These are phyloP conservation scores for Penicillium italicum DNA, from an alignment of 2,329 filamentous ascomycete species.

Conservation along the genomic window DNA sequence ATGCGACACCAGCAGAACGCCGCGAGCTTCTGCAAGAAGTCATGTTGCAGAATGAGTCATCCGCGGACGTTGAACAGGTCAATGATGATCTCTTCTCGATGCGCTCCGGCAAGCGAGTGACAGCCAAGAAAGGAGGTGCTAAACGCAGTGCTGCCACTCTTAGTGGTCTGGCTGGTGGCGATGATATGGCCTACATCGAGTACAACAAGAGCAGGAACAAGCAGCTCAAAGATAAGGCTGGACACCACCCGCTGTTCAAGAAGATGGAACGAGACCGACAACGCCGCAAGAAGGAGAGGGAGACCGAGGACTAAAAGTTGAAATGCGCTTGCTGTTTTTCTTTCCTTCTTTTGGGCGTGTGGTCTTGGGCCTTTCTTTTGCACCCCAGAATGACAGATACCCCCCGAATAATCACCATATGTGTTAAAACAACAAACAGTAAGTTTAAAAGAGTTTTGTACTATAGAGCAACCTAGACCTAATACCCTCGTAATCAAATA, in stretches of 20 bases:
- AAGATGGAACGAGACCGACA: conserved; percentile 62
- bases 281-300: conserved; percentile 51
- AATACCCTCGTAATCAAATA: too few relatives aligned
- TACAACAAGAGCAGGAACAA: conserved; percentile 72
- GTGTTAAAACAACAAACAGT: neutral
- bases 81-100: conserved; percentile 64
- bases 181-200: conserved; percentile 95
- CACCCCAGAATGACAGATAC: conserved; percentile 11
- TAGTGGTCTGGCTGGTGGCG: conserved; percentile 80
- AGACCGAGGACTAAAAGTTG: conserved; percentile 16
- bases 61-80: conserved; percentile 66
- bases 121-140: conserved; percentile 55
- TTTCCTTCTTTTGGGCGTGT: neutral
- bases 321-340: neutral
- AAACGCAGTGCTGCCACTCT: conserved; percentile 80
- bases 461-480: neutral
- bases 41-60: conserved; percentile 78
- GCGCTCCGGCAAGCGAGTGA: conserved; percentile 44
- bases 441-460: neutral
- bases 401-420: neutral
- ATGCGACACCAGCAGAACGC: conserved; percentile 72
- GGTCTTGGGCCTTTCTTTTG: neutral
- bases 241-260: conserved; percentile 62
- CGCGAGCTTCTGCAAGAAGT: conserved; percentile 86
- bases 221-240: conserved; percentile 59